Base-by-base conservation (phyloP, 768 basidiomycete genomes). In the Boletus rex-veris region DNA sequence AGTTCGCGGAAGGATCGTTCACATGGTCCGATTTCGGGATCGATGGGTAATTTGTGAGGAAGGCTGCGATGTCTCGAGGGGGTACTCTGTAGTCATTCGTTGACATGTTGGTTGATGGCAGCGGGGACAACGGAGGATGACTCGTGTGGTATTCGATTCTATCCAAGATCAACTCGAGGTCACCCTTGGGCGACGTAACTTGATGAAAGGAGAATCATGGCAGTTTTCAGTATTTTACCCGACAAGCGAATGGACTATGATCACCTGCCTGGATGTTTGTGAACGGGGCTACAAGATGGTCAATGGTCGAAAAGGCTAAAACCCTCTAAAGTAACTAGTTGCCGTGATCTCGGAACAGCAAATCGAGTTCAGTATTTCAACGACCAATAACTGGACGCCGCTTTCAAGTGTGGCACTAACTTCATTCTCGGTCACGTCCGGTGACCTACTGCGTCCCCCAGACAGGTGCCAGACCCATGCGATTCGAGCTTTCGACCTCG, bases 1-100 rank as follows among this genome's bases (percentile, higher is more conserved):
- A 65, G 67, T 90, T 90, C 2, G 70, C 76, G 10, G 53, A 53
- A 36, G 55, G 54, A 36, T 57, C 42, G 8, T 31, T 55, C 30
- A 10, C 48, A 48, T 41, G 48, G 18, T 54, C 52, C 24, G 55
- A 54, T 45, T 21, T 52, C 44, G 33, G 24, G 40, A 55, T 45
- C 39, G 39, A 55, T 15, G 57, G 69, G 42, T 69, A 69, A 43
- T 59, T 56, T 35, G 43, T 46, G 41, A 71, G 61, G 56, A 70
- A 71, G 48, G 59, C 45, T 24, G 35, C 37, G 49, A 70, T 61
- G 48, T 70, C 68, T 38, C 57, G 63, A 26, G 68, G 62, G 18
- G 30, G 40, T 14, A 50, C 33, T 37, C 36, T 16, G 30, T 33
- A 15, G 30, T 24, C 48, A 19, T 38, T 52, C 36, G 54, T 53